phyloP scores from a whole-genome alignment of 371 early-diverging fungal species.

The Rhizomucor miehei region DNA sequence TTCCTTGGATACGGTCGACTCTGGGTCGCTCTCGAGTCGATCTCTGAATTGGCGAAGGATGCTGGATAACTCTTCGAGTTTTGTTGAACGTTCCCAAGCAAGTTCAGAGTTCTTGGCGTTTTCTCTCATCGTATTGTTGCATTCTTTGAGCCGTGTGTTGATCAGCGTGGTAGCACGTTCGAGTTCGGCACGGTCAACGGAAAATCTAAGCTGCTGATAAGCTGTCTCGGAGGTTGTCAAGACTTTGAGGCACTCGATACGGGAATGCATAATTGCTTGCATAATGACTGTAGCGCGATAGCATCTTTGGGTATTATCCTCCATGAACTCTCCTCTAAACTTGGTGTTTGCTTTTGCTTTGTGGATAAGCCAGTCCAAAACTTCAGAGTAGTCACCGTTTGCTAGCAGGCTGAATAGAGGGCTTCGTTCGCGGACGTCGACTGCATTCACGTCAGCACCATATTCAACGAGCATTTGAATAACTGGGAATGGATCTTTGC shows the following conservation, averaged over 20 bases:
- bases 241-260: slow-evolving; percentile 6
- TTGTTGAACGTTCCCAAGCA: no score
- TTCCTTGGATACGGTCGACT: no score
- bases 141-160: no score
- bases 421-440: slow-evolving; percentile 28
- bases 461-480: slow-evolving; percentile 21
- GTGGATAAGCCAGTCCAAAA: slow-evolving; percentile 13
- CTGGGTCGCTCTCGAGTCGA: no score
- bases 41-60: no score
- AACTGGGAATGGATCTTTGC: slow-evolving; percentile 29
- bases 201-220: no score
- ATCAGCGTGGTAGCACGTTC: no score
- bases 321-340: neutral
- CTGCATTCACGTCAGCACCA: slow-evolving; percentile 52
- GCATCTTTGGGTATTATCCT: neutral
- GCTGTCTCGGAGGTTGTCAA: no score
- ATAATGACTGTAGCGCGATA: slow-evolving; percentile 6
- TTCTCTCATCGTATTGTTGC: no score
- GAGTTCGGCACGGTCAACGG: no score
- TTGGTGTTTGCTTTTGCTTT: slow-evolving; percentile 2
- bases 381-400: slow-evolving; percentile 14
- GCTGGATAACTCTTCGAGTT: no score
- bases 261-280: slow-evolving; percentile 12
- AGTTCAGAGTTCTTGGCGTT: no score
- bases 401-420: slow-evolving; percentile 35